phyloP scores from a whole-genome alignment of 2,329 filamentous ascomycete species.

The Aureobasidium sp. region DNA sequence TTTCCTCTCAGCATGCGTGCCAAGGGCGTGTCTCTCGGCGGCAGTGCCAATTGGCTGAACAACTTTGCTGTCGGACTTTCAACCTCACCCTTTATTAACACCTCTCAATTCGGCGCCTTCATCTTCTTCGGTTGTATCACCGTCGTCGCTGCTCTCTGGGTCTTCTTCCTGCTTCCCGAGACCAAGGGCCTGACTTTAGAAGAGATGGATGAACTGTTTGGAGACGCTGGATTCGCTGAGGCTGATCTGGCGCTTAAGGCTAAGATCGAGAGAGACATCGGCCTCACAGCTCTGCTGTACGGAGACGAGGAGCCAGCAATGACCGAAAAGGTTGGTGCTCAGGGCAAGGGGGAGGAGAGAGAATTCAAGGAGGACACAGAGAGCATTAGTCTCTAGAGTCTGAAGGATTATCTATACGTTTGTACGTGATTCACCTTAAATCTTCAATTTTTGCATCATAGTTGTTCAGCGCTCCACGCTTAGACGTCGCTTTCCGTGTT shows the following conservation, averaged over 20 bases:
- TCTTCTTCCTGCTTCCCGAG: conserved; percentile 24
- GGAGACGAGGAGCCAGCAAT: conserved; percentile 13
- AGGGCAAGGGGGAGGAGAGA: background rate
- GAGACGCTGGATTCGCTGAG: conserved; percentile 27
- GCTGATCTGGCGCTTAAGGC: conserved; percentile 17
- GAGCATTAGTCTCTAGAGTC: background rate
- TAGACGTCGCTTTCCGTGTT: too few relatives aligned
- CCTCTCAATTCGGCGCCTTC: conserved; percentile 20
- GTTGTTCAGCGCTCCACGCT: background rate
- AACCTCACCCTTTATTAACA: conserved; percentile 19
- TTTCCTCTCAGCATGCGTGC: conserved; percentile 24
- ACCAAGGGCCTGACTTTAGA: conserved; percentile 24
- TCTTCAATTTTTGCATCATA: background rate
- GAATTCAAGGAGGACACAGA: conserved; percentile 3
- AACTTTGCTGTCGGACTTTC: conserved; percentile 20
- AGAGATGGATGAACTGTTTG: conserved; percentile 26
- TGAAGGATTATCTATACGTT: background rate
- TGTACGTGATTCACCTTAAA: background rate
- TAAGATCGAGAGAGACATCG: conserved; percentile 19
- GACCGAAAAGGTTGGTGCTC: background rate
- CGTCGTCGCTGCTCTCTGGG: conserved; percentile 18
- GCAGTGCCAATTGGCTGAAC: conserved; percentile 19
- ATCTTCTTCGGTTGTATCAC: conserved; percentile 21
- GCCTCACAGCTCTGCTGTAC: conserved; percentile 17
- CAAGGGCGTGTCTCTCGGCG: conserved; percentile 24